Conservation (phyloP, 176 grass and related monocot genomes). For the Cenchrus americanus region DNA sequence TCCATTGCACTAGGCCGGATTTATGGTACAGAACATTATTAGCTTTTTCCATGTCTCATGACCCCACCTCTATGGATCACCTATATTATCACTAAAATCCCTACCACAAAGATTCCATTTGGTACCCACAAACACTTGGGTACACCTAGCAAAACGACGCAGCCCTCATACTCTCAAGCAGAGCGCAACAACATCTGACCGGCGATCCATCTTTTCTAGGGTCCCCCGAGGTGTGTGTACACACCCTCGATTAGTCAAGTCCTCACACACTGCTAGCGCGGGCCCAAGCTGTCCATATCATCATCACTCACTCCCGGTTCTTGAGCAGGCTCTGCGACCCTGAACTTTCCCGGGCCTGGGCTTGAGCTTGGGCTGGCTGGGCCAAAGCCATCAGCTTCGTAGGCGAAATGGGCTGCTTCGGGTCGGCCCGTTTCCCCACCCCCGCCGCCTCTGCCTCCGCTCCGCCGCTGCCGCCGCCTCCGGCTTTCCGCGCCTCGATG, state of each 20-base stretch:
- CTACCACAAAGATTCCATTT: conserved; percentile 10
- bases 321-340: conserved; percentile 47
- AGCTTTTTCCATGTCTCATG: conserved; percentile 4
- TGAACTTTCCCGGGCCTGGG: conserved; percentile 14
- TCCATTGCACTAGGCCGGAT: conserved; percentile 34
- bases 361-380: conserved; percentile 16
- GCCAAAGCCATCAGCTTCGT: conserved; percentile 22
- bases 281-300: not conserved
- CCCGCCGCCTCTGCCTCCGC: not conserved
- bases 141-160: conserved; percentile 50
- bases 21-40: conserved; percentile 52
- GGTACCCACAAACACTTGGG: conserved; percentile 7
- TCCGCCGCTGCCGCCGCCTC: not conserved
- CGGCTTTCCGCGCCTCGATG: conserved; percentile 35
- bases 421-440: conserved; percentile 35
- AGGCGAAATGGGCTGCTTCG: conserved; percentile 39
- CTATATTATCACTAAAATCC: conserved; percentile 23
- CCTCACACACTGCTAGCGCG: not conserved
- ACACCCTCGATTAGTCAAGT: not conserved
- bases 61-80: not conserved
- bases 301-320: not conserved
- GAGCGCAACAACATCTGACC: not conserved
- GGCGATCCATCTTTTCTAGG: not conserved
- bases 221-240: not conserved
- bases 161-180: not conserved